Percentiles rank a stretch among this genome's conserved stretches.
Conservation (phyloP, 2,329 filamentous ascomycete genomes). For the Zopfia rhizophila region DNA sequence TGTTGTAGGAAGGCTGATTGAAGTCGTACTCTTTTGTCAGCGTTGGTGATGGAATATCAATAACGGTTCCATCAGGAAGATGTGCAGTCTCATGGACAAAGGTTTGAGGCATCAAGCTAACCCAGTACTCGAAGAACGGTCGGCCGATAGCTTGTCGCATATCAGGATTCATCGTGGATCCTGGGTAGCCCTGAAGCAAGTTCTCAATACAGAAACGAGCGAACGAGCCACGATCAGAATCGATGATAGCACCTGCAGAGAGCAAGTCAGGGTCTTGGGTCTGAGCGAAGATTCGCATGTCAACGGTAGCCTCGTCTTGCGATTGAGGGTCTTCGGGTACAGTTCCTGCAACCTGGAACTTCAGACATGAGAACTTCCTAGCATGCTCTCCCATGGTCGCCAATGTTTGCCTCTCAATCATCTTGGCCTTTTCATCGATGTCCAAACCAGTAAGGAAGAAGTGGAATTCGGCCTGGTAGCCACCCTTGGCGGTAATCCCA, state of each 20-base stretch:
- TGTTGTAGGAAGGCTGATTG: conserved; percentile 28
- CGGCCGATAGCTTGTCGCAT: conserved; percentile 34
- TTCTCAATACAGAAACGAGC: conserved; percentile 33
- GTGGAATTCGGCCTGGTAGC: conserved; percentile 42
- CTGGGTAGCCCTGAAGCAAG: conserved; percentile 32
- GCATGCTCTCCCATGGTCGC: conserved; percentile 30
- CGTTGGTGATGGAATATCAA: conserved; percentile 25
- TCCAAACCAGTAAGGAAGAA: conserved; percentile 40
- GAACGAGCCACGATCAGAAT: conserved; percentile 31
- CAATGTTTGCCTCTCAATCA: conserved; percentile 34
- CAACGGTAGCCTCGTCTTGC: conserved; percentile 38
- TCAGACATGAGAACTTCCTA: conserved; percentile 55
- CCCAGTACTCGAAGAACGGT: conserved; percentile 36
- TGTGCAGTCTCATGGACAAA: conserved; percentile 28
- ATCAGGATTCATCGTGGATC: conserved; percentile 33
- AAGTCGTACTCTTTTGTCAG: conserved; percentile 24
- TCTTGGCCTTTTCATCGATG: conserved; percentile 38
- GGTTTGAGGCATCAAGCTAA: conserved; percentile 28
- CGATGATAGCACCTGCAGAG: conserved; percentile 26
- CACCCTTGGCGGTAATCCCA: conserved; percentile 35
- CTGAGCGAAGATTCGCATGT: conserved; percentile 38
- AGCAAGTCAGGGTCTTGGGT: conserved; percentile 28
- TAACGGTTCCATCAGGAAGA: conserved; percentile 24
- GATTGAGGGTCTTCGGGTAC: conserved; percentile 30
- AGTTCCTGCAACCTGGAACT: conserved; percentile 55